These are phyloP conservation scores for Pseudohalonectria lignicola DNA, from an alignment of 2,329 filamentous ascomycete genomes.

Conservation along the genomic window DNA sequence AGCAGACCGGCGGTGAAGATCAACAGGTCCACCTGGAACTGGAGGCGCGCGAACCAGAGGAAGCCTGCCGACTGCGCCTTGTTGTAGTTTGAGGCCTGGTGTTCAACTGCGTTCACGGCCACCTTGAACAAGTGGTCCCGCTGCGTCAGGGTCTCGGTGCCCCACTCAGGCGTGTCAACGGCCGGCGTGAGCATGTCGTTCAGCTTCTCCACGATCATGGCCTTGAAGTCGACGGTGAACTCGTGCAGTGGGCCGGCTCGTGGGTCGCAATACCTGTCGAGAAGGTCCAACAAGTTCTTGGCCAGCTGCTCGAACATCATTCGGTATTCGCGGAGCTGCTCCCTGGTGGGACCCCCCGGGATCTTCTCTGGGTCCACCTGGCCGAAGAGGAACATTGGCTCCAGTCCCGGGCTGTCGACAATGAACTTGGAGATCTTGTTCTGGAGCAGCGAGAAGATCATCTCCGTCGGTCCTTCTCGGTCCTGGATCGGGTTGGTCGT, in stretches of 20 bases:
- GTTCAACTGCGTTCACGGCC: slow-evolving; percentile 35
- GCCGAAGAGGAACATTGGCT: slow-evolving; percentile 35
- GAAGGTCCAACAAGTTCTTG: slow-evolving; percentile 28
- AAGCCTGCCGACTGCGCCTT: slow-evolving; percentile 33
- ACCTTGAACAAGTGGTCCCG: slow-evolving; percentile 47
- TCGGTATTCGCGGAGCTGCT: slow-evolving; percentile 29
- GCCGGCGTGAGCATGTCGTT: slow-evolving; percentile 34
- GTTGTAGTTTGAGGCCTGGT: slow-evolving; percentile 32
- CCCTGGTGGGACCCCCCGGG: slow-evolving; percentile 12
- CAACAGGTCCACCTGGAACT: slow-evolving; percentile 47
- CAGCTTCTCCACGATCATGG: slow-evolving; percentile 38
- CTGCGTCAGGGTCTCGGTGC: slow-evolving; percentile 35
- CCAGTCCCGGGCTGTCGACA: slow-evolving; percentile 33
- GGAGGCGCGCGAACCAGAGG: slow-evolving; percentile 41
- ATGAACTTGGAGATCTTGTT: slow-evolving; percentile 40
- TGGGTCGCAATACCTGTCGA: slow-evolving; percentile 38
- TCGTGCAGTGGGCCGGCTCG: slow-evolving; percentile 40
- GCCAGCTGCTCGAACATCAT: slow-evolving; percentile 30
- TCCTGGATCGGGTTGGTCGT: slow-evolving; percentile 38
- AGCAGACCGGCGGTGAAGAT: slow-evolving; percentile 44
- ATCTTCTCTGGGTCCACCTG: slow-evolving; percentile 20
- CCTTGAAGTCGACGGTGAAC: slow-evolving; percentile 34
- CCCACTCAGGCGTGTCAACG: no score
- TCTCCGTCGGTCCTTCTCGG: slow-evolving; percentile 47
- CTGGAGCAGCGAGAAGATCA: slow-evolving; percentile 43